Base-by-base conservation (phyloP, 306 rosid genomes). In the Argentina anserina region DNA sequence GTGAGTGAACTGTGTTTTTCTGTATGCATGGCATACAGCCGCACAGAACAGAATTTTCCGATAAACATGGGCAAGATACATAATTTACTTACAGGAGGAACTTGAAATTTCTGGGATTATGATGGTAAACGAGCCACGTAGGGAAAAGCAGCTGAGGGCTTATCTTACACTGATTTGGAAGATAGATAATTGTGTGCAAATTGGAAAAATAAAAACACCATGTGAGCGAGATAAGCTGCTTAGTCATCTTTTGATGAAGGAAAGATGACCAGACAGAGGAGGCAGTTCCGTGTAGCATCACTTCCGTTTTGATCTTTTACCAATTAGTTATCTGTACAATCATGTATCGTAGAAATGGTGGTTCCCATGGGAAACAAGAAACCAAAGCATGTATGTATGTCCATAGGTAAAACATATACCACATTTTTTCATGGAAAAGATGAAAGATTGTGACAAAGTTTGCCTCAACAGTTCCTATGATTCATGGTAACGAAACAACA, bases 151-250 rank as follows among this genome's bases (percentile, higher is more conserved):
- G 18, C n/a, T 40, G 3, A 7, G 41, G 41, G 60, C 60, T 71
- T 52, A 53, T 68, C 67, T 28, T 18, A 26, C 6, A 9, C 20
- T 23, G 71, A 49, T 3, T 34, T 33, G 60, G 52, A 68, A 34
- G 81, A 73, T 33, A n/a, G 63, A 47, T 55, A 67, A 14, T 29
- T 73, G 69, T 68, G 34, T 21, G 67, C 43, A 56, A 4, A 31
- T 31, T 21, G n/a, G 45, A 21, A 37, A 61, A 23, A 33, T 3
- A 50, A 25, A 34, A n/a, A n/a, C 15, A 39, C 43, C 42, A 49
- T 50, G 74, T 65, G 78, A 76, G 47, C 25, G 59, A 52, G 47
- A 63, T 34, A 23, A 13, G 9, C 29, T 39, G 33, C 47, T 46
- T 18, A 46, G 60, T 47, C 72, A 47, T 65, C 41, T 9, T 28